phyloP scores from a whole-genome alignment of 1,284 basidiomycete genomes.

The Anthracocystis panici-leucophaei region DNA sequence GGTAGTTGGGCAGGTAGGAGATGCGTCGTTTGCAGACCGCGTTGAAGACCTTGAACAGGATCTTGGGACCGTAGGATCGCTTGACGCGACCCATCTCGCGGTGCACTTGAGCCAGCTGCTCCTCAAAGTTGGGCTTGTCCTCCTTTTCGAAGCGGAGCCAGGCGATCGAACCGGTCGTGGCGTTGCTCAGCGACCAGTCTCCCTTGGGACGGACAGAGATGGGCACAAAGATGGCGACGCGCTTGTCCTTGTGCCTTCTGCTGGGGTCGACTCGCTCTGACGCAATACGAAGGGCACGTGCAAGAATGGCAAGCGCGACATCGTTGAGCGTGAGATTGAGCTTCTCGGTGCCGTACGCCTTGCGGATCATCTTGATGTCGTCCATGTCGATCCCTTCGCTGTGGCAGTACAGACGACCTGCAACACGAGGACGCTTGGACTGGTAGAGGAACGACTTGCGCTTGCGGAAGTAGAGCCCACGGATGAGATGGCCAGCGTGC shows the following conservation, averaged over 20 bases:
- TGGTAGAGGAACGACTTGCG: conserved; percentile 65
- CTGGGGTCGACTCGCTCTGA: conserved; percentile 52
- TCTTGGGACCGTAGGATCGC: conserved; percentile 59
- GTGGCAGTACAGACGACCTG: conserved; percentile 63
- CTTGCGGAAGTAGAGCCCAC: conserved; percentile 66
- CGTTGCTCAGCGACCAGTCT: conserved; percentile 66
- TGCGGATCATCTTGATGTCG: conserved; percentile 66
- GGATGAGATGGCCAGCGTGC: conserved; percentile 57
- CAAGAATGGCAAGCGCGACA: conserved; percentile 65
- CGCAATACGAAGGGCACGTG: conserved; percentile 64
- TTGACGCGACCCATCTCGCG: conserved; percentile 67
- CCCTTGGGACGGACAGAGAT: conserved; percentile 64
- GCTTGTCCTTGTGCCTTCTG: conserved; percentile 59
- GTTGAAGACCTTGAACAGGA: conserved; percentile 62
- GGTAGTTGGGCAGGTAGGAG: conserved; percentile 65
- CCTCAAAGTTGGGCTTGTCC: conserved; percentile 48
- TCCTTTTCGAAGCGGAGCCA: conserved; percentile 66
- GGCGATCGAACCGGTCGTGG: conserved; percentile 65
- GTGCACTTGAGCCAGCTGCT: conserved; percentile 60
- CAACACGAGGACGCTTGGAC: conserved; percentile 34
- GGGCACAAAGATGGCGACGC: conserved; percentile 68
- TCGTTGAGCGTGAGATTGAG: conserved; percentile 66
- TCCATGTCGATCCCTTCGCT: conserved; percentile 65
- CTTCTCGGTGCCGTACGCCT: conserved; percentile 60
- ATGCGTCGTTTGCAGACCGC: conserved; percentile 51